Percentiles rank a stretch among this genome's conserved stretches.
Evolutionary conservation across 352 stramenopile species (phyloP).

Genomic region (Globisporangium solare): DNA sequence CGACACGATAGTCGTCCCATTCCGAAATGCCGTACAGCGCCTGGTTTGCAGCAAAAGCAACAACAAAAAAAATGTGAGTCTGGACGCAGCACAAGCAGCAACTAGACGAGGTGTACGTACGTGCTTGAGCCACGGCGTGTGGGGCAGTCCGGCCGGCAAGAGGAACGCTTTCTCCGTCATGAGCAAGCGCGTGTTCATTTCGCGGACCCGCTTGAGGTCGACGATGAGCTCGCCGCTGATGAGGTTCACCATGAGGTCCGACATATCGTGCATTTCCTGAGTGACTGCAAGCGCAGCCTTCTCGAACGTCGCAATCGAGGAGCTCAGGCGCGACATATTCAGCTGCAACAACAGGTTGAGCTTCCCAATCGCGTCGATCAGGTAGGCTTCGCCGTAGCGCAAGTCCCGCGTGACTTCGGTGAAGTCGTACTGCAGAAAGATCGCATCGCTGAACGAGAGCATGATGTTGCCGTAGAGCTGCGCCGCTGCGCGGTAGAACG

Average conservation of each 20-base stretch:
- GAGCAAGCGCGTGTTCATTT: slow-evolving; percentile 81
- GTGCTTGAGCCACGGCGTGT: slow-evolving; percentile 82
- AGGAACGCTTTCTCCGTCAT: slow-evolving; percentile 81
- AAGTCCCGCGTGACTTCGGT: slow-evolving; percentile 70
- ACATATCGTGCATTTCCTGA: slow-evolving; percentile 59
- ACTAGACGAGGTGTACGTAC: slow-evolving; percentile 29
- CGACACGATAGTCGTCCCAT: slow-evolving; percentile 78
- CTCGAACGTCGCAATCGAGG: slow-evolving; percentile 62
- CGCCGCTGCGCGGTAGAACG: slow-evolving; percentile 66
- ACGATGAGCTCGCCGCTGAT: slow-evolving; percentile 58
- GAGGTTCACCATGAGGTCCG: slow-evolving; percentile 49
- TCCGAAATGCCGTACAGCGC: slow-evolving; percentile 79
- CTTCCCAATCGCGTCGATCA: slow-evolving; percentile 38
- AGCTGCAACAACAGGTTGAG: slow-evolving; percentile 26
- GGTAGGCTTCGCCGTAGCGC: slow-evolving; percentile 50
- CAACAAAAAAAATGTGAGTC: too few relatives aligned
- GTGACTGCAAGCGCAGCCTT: slow-evolving; percentile 39
- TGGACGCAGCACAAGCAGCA: not conserved
- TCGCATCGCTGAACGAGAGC: slow-evolving; percentile 67
- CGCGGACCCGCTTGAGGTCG: slow-evolving; percentile 74
- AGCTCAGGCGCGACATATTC: slow-evolving; percentile 43
- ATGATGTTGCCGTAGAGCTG: slow-evolving; percentile 79
- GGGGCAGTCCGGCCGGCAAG: slow-evolving; percentile 51
- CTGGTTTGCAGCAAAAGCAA: slow-evolving; percentile 25
- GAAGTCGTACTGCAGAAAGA: slow-evolving; percentile 87